Evolutionary conservation across 2,329 filamentous ascomycete genomes (phyloP).

Genomic region (Verruconis gallopava): DNA sequence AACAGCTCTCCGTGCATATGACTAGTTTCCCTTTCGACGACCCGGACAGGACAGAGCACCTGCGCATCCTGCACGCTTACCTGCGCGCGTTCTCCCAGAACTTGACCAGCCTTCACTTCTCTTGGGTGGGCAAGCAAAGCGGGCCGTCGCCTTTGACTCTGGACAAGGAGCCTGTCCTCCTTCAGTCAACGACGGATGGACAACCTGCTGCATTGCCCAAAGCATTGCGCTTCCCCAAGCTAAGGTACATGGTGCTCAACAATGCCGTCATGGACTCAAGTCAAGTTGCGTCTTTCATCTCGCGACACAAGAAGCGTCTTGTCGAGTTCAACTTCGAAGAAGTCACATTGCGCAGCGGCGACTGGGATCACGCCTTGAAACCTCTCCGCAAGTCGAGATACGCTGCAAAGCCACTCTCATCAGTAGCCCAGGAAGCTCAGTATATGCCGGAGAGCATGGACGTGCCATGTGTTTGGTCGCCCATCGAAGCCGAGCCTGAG

Average conservation of each 20-base stretch:
- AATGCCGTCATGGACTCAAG: constrained; percentile 59
- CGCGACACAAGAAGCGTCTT: constrained; percentile 52
- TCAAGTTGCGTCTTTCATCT: constrained; percentile 48
- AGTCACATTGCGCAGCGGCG: constrained; percentile 55
- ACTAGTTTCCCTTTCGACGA: constrained; percentile 55
- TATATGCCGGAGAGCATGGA: constrained; percentile 7
- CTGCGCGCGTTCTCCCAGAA: constrained; percentile 54
- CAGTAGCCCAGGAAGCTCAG: neutral
- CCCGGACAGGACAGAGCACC: constrained; percentile 43
- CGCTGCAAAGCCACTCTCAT: neutral
- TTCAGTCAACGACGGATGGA: neutral
- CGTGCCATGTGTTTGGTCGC: constrained; percentile 9
- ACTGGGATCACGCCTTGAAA: constrained; percentile 72
- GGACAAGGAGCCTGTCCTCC: constrained; percentile 45
- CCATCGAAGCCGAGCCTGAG: constrained; percentile 5
- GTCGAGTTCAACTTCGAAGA: constrained; percentile 71
- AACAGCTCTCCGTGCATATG: constrained; percentile 58
- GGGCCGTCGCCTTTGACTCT: constrained; percentile 64
- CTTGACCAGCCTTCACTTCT: constrained; percentile 60
- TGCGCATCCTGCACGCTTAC: constrained; percentile 61
- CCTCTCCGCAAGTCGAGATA: constrained; percentile 37
- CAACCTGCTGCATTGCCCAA: constrained; percentile 20
- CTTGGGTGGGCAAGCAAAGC: constrained; percentile 55
- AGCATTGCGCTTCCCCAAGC: constrained; percentile 46
- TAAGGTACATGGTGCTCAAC: constrained; percentile 56